Base-by-base conservation (phyloP, 495 filamentous ascomycete species). In the Cryomyces minteri region DNA sequence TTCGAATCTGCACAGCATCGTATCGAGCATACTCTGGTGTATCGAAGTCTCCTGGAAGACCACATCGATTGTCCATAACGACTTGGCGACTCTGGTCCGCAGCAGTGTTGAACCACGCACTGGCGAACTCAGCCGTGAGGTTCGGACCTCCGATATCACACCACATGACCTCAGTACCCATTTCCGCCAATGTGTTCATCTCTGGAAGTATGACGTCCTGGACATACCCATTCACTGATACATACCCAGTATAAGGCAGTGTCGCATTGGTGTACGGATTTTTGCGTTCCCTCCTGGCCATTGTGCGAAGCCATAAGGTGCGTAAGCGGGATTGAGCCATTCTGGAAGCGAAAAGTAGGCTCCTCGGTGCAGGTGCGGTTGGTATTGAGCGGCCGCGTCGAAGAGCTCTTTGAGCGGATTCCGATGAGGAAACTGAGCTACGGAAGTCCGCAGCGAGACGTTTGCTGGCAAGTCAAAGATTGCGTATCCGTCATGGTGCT, bases 131-230 rank as follows among this genome's bases (percentile, higher is more conserved):
- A 1, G 65, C 61, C 0, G 68, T 72, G 4, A 51, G 34, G 53
- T 74, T 74, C 4, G 70, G 60, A 1, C 62, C 69, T 6, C 71
- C 71, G 38, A 63, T 65, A 48, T 74, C 70, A 51, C 70, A 73
- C 71, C 71, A 75, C 65, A 76, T 69, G 36, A 76, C 72, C 37
- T 76, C 72, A 0, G 66, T 70, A 5, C 57, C 61, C 54, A 66
- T 65, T 11, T 58, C 49, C 2, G 70, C 68, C 1, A 74, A 56
- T 0, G 61, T 64, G 5, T 66, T 50, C 70, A 74, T 74, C 43
- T 73, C 62, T 4, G 70, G 71, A 0, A 69, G 40, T 45, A 73
- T 69, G 29, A 72, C 48, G 44, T 72, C 67, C 0, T 52, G 29
- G 28, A 76, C 58, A 51, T 66, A 76, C 50, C 74, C 68, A 9